phyloP scores from a whole-genome alignment of 768 basidiomycete species.

The Tulasnella sp. region DNA sequence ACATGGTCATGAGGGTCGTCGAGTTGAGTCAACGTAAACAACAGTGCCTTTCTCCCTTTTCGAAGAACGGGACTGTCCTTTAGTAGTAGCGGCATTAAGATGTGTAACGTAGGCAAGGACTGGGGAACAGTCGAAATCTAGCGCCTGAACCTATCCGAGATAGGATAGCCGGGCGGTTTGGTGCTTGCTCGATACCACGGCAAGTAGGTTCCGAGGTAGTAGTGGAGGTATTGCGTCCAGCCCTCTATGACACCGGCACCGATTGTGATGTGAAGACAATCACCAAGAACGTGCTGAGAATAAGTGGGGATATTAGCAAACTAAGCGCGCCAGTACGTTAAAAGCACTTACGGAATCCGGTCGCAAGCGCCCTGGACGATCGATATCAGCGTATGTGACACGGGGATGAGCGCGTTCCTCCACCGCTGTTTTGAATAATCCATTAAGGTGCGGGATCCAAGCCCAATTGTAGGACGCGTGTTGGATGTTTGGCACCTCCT shows the following conservation, averaged over 20 bases:
- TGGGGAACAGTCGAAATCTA: neutral
- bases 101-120: no score
- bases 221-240: constrained; percentile 48
- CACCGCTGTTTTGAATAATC: constrained; percentile 49
- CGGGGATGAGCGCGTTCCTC: constrained; percentile 41
- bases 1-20: neutral
- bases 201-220: constrained; percentile 27
- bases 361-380: constrained; percentile 51
- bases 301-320: neutral
- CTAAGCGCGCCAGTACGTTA: no score
- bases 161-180: neutral
- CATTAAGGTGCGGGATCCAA: constrained; percentile 50
- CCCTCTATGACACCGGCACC: constrained; percentile 45
- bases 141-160: neutral
- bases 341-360: constrained; percentile 51
- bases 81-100: neutral
- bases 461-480: constrained; percentile 58
- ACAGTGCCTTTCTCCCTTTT: no score
- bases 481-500: constrained; percentile 36
- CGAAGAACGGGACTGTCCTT: neutral
- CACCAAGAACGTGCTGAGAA: constrained; percentile 36
- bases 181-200: neutral
- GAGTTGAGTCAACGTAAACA: neutral
- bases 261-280: constrained; percentile 43
- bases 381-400: constrained; percentile 53